Conservation (phyloP, 768 basidiomycete species). For the Podaxis sp. region DNA sequence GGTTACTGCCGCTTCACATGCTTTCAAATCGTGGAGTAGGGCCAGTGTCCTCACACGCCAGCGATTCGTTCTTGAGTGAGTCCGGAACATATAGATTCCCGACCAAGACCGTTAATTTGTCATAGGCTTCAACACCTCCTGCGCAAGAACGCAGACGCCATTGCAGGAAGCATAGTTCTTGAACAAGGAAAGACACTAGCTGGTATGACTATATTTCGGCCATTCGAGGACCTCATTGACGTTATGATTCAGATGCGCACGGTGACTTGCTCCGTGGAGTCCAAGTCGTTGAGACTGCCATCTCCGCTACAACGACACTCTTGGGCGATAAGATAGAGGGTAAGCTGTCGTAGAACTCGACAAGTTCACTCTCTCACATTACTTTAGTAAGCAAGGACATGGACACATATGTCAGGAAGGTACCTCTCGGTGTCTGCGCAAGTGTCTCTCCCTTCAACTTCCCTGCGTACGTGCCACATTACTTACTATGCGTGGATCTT, state of each 20-base stretch:
- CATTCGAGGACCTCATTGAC: neutral
- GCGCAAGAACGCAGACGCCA: constrained; percentile 77
- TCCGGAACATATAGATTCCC: constrained; percentile 11
- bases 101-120: neutral
- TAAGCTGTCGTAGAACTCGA: constrained; percentile 26
- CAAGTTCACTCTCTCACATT: neutral
- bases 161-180: constrained; percentile 86
- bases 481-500: constrained; percentile 3
- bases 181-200: constrained; percentile 95
- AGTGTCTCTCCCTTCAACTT: constrained; percentile 89
- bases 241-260: constrained; percentile 65
- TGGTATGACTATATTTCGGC: constrained; percentile 36
- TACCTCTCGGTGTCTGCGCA: constrained; percentile 87
- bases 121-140: constrained; percentile 84
- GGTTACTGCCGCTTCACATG: constrained; percentile 76
- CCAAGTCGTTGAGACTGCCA: constrained; percentile 81
- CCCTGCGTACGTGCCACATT: constrained; percentile 57
- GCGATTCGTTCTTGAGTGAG: constrained; percentile 83
- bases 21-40: constrained; percentile 85
- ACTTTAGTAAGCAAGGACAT: constrained; percentile 84
- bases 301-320: constrained; percentile 78
- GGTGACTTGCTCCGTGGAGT: constrained; percentile 92
- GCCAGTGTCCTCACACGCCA: constrained; percentile 85
- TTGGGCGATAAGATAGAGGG: constrained; percentile 92
- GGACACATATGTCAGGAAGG: constrained; percentile 84